Evolutionary conservation across 306 rosid species (phyloP), one percentile per base, ranked within the genome.

Genomic region (Mimosa pudica): DNA sequence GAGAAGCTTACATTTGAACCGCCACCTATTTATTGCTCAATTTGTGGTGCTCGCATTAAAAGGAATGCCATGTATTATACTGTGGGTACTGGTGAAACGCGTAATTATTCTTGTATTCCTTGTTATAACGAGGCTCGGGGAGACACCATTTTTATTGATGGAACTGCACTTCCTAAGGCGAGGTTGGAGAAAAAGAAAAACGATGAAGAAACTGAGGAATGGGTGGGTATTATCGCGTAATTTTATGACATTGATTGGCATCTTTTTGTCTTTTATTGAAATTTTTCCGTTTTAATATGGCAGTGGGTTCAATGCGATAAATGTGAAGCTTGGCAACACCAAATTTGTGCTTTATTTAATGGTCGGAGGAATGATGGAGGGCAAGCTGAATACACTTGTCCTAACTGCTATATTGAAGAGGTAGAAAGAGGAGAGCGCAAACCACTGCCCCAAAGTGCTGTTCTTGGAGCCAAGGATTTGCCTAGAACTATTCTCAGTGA

Each of bases 221-320:
- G 96, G 99, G 98, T 95, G 81, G 18, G 90, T 82, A 64, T 20
- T 75, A 66, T 63, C 24, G 7, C 66, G 57, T 66, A n/a, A 17
- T 75, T 64, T 75, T 61, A 51, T 77, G 45, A 32, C 77, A 5
- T 80, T 77, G 24, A 32, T 70, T 77, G 72, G 18, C 58, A 42
- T 41, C 51, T 66, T 61, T 84, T 67, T 68, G 70, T 85, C 63
- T 80, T 83, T 78, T 51, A 60, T 78, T 73, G 73, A 73, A 35
- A 5, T 13, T 70, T 33, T 4, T 4, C 38, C 63, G 20, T 87
- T 30, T 71, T 70, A 14, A 57, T 57, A 18, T 80, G 64, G 85
- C 90, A 95, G 99, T 96, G 99, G 99, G 99, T 96, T 83, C 99
- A 96, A 87, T 96, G 99, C 84, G 99, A 96, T 86, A 96, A 93